These are phyloP conservation scores for Fusarium protoensiforme DNA, from an alignment of 2,329 filamentous ascomycete genomes.

Conservation along the genomic window DNA sequence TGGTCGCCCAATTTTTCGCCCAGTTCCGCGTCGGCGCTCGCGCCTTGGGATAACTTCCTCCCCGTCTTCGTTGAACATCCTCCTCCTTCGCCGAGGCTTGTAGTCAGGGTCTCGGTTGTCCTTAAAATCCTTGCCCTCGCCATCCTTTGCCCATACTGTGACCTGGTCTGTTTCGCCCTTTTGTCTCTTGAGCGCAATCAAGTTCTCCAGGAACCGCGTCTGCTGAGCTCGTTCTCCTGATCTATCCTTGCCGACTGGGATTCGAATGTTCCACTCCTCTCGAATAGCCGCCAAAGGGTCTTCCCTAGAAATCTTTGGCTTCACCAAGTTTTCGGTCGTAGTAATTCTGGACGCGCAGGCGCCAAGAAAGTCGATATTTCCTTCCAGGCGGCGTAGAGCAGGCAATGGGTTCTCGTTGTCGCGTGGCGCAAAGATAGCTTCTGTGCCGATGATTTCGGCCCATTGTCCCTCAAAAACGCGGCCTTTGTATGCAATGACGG, in stretches of 20 bases:
- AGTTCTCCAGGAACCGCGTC: conserved; percentile 70
- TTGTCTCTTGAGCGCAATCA: conserved; percentile 72
- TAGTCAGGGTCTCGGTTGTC: conserved; percentile 56
- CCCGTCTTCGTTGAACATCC: conserved; percentile 41
- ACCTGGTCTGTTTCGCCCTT: conserved; percentile 74
- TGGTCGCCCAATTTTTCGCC: conserved; percentile 36
- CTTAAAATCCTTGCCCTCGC: conserved; percentile 53
- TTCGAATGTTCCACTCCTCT: conserved; percentile 56
- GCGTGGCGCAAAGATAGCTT: conserved; percentile 75
- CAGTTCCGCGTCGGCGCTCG: conserved; percentile 24
- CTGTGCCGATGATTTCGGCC: conserved; percentile 86
- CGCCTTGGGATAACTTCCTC: conserved; percentile 38
- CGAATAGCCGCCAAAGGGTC: conserved; percentile 54
- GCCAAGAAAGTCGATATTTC: conserved; percentile 77
- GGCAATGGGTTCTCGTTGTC: conserved; percentile 61
- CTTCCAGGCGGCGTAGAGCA: conserved; percentile 61
- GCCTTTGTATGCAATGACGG: conserved; percentile 82
- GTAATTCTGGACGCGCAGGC: conserved; percentile 76
- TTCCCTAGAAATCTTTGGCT: conserved; percentile 53
- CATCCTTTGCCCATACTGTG: conserved; percentile 65
- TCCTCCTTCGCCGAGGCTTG: conserved; percentile 46
- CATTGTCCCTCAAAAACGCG: conserved; percentile 83
- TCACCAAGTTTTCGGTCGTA: conserved; percentile 71
- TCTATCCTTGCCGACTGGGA: conserved; percentile 58
- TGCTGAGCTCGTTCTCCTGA: conserved; percentile 60